Base-by-base conservation (phyloP, 306 rosid species). In the Cucurbita ficifolia region DNA sequence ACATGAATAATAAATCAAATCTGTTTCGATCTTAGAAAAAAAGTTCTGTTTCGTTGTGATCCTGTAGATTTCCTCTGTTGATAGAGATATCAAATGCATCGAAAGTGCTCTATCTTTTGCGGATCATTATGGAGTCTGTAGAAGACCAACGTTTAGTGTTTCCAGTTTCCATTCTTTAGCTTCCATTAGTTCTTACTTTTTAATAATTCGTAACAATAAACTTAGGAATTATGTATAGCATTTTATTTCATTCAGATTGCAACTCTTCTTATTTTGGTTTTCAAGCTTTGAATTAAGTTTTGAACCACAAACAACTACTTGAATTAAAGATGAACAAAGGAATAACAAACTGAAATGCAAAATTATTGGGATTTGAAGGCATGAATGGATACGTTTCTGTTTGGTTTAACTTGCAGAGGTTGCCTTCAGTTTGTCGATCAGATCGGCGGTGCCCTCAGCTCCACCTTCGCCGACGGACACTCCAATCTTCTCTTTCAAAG, bases 361-460 rank as follows among this genome's bases (percentile, higher is more conserved):
- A 67, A 46, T 45, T 67, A 43, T 12, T 67, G 53, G 57, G 73
- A 48, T 45, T 45, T 21, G 73, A 65, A 65, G 18, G 54, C 38
- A 43, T 65, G 39, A 65, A 63, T 17, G n/a, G 72, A 68, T 68
- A 68, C 22, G 4, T 0, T 69, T 22, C 53, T 48, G 58, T 3
- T 69, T 0, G 51, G 45, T 54, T 68, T 77, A 48, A 63, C 56
- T 18, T 79, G 74, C 38, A 38, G 84, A 60, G 16, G 78, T 58
- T 50, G 77, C 73, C 80, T 80, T 84, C 40, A 88, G 79, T 79
- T 86, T 89, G 87, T 86, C 89, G 22, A 86, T 82, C 13, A 86
- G 84, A 83, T 87, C 83, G 48, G 89, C 96, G 1, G 92, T 82
- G 46, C 85, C 86, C 87, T 90, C 92, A 9, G 89, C 92, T 72